These are phyloP conservation scores for Pestalotiopsis sp. DNA, from an alignment of 2,329 filamentous ascomycete genomes.

Conservation along the genomic window DNA sequence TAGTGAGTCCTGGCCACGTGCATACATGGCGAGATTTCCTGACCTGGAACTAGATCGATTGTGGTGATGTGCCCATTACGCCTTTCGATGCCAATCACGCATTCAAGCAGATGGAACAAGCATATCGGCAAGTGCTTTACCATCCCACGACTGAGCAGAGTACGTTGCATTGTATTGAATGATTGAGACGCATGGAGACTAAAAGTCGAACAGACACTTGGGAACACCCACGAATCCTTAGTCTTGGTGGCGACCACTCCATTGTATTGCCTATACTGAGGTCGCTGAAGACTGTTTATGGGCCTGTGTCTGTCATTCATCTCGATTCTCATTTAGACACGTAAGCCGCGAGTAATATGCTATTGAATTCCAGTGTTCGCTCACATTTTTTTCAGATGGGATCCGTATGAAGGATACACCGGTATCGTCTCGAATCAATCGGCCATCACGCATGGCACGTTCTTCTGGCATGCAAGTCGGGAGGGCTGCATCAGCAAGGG, in stretches of 20 bases:
- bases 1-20: neutral
- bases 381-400: neutral
- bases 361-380: neutral
- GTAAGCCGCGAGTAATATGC: neutral
- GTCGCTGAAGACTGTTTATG: slow-evolving; percentile 29
- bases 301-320: slow-evolving; percentile 33
- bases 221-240: slow-evolving; percentile 21
- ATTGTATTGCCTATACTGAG: slow-evolving; percentile 32
- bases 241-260: slow-evolving; percentile 32
- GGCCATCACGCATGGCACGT: slow-evolving; percentile 13
- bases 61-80: slow-evolving; percentile 24
- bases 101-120: slow-evolving; percentile 26
- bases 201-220: slow-evolving; percentile 1
- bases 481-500: slow-evolving; percentile 15
- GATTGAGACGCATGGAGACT: neutral
- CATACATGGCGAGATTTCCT: neutral
- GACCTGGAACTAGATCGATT: slow-evolving; percentile 16
- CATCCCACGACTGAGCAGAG: slow-evolving; percentile 10
- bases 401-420: slow-evolving; percentile 4
- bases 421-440: slow-evolving; percentile 22
- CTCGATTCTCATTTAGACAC: slow-evolving; percentile 33
- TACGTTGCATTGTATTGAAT: neutral
- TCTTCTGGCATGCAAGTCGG: slow-evolving; percentile 15
- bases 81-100: slow-evolving; percentile 24
- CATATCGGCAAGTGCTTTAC: slow-evolving; percentile 13